Base-by-base conservation (phyloP, 164 flowering plant species). In the Kalanchoe fedtschenkoi region DNA sequence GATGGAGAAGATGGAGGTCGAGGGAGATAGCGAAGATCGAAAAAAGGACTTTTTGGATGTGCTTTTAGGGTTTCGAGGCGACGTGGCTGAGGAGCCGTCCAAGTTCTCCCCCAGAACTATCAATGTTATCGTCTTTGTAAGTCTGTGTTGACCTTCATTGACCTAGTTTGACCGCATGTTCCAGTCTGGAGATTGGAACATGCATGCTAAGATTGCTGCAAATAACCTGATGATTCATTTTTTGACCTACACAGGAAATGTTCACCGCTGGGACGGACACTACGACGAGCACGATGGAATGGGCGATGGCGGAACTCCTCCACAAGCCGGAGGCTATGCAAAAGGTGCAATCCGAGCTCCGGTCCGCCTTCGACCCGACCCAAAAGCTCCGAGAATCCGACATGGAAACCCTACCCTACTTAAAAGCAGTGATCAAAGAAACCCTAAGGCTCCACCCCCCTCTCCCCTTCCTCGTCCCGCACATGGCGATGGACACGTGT, bases 201-300 rank as follows among this genome's bases (percentile, higher is more conserved):
- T n/a, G n/a, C n/a, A n/a, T n/a, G n/a, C n/a, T n/a, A n/a, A n/a
- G n/a, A n/a, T n/a, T n/a, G n/a, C n/a, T n/a, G n/a, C n/a, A n/a
- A n/a, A n/a, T n/a, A n/a, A n/a, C n/a, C n/a, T n/a, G n/a, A n/a
- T n/a, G n/a, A n/a, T n/a, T n/a, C n/a, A n/a, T n/a, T n/a, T n/a
- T n/a, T n/a, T n/a, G n/a, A n/a, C n/a, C n/a, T n/a, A 39, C 1
- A 39, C 63, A 82, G 87, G 87, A 80, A 44, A 70, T 84, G 74
- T 84, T 84, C 54, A 38, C 70, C 0, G 86, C 86, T 3, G 86
- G 84, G n/a, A 71, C 83, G 0, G 87, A 83, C 60, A 83, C 84
- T 2, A 78, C 81, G 0, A 75, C 78, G 6, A 78, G 80, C 74
- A 75, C 81, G 0, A 15, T 78, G 26, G 87, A 83, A 60, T 83